Evolutionary conservation across 1,139 yeast species (phyloP), one percentile per base, ranked within the genome.

Genomic region (Casaregolazyma lundiana): DNA sequence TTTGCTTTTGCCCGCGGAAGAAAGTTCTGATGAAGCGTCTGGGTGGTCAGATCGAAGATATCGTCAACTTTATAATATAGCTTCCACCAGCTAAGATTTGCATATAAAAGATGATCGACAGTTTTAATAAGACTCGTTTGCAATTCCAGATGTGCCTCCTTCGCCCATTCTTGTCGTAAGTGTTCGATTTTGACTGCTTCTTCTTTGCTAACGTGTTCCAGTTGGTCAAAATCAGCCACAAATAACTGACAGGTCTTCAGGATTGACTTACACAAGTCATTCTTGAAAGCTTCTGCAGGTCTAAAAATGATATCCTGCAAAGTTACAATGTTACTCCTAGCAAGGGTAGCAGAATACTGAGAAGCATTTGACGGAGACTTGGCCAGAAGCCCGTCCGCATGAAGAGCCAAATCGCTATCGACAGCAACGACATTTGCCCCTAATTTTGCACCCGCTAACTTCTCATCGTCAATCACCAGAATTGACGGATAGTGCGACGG

Each of bases 21-120:
- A 38, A 58, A 64, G 16, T 50, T 45, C 16, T 46, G 43, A 24
- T 51, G 48, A 2, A 58, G 46, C 2, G 51, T 49, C 20, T 56
- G 53, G 6, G 50, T 43, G 2, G 60, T 46, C 5, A 50, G 49
- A 9, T 60, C 58, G 35, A 61, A 60, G 3, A 69, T 61, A 42
- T 69, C 73, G 48, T 69, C 73, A 7, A 63, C 63, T 17, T 59
- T 55, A 49, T 53, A 61, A 48, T 66, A 69, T 22, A 69, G 57
- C 47, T 67, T 66, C 60, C 64, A 68, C 71, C 72, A 69, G 2
- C 70, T 63, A 24, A 67, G 48, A 4, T 54, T 52, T 15, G 50
- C 43, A 18, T 45, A 24, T n/a, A 53, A 49, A 46, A 58, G 50
- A 1, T 30, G 19, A 21, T 56, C 59, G 5, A 67, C 49, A 11